Percentiles rank a stretch among this genome's conserved stretches.
phyloP scores from a whole-genome alignment of 1,284 basidiomycete genomes.

The Malassezia globosa region DNA sequence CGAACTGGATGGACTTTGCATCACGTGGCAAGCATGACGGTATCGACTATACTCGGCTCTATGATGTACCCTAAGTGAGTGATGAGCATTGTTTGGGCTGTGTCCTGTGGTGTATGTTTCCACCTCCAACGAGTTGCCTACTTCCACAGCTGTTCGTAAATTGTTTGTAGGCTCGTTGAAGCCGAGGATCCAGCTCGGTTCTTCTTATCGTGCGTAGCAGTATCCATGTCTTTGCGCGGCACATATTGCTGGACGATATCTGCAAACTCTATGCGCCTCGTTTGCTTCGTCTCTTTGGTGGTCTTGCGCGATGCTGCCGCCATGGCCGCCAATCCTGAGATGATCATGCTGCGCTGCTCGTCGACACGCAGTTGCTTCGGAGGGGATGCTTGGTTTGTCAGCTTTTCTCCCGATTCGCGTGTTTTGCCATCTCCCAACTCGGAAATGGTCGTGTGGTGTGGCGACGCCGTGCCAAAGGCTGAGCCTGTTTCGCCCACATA shows the following conservation, averaged over 20 bases:
- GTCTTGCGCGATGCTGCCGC: neutral
- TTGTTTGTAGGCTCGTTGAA: too few species aligned
- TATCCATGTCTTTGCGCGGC: too few species aligned
- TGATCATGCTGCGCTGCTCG: neutral
- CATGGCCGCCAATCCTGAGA: constrained; percentile 5
- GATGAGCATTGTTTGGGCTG: too few species aligned
- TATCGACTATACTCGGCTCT: constrained; percentile 76
- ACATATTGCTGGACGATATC: too few species aligned
- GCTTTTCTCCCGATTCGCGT: too few species aligned
- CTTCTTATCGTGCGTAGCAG: too few species aligned
- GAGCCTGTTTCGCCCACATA: constrained; percentile 40
- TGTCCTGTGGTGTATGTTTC: too few species aligned
- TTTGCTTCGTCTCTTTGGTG: too few species aligned
- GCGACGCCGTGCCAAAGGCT: constrained; percentile 27
- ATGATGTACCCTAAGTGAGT: constrained; percentile 62
- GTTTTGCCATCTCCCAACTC: neutral
- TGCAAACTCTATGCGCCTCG: too few species aligned
- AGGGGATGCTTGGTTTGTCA: too few species aligned
- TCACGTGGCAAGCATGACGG: constrained; percentile 68
- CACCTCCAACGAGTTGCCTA: too few species aligned
- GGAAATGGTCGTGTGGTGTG: constrained; percentile 11
- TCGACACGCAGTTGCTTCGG: neutral
- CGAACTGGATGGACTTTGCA: constrained; percentile 88
- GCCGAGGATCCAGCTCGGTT: too few species aligned
- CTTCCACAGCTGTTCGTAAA: neutral